A percentile compares a stretch with the other conserved stretches of the same genome.
Evolutionary conservation across 192 early-diverging fungal species (phyloP).

Genomic region (Linderina pennispora): DNA sequence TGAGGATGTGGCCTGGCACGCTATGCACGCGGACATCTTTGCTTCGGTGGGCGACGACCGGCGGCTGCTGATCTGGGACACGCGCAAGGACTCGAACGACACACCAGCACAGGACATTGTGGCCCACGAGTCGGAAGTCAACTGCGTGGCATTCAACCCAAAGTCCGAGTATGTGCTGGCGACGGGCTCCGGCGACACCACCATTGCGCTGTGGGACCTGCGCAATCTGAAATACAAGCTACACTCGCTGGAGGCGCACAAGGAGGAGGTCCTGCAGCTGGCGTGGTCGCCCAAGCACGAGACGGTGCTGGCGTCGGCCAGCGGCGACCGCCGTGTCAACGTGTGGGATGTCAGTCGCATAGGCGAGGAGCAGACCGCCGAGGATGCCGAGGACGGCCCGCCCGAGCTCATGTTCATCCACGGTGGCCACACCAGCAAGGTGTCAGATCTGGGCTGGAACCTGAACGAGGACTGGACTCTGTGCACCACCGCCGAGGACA

Average conservation of each 20-base stretch:
- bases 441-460: conserved; percentile 97
- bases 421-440: conserved; percentile 95
- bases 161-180: conserved; percentile 83
- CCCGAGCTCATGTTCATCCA: conserved; percentile 98
- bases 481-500: conserved; percentile 92
- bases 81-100: conserved; percentile 57
- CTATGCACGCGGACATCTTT: conserved; percentile 77
- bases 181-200: conserved; percentile 93
- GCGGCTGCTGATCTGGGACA: conserved; percentile 93
- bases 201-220: conserved; percentile 93
- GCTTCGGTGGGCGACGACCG: conserved; percentile 97
- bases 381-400: conserved; percentile 97
- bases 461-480: conserved; percentile 89
- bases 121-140: conserved; percentile 89
- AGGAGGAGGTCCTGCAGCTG: conserved; percentile 89
- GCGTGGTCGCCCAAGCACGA: conserved; percentile 92
- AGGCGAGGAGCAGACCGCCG: conserved; percentile 88
- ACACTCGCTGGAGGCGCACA: conserved; percentile 83
- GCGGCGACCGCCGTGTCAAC: conserved; percentile 81
- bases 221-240: conserved; percentile 82
- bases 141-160: conserved; percentile 93
- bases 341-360: conserved; percentile 95
- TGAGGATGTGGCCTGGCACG: conserved; percentile 96
- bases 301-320: conserved; percentile 85
- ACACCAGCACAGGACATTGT: conserved; percentile 65